Evolutionary conservation across 108 stramenopile genomes (phyloP).

Genomic region (Cyclostephanos invisitatus): DNA sequence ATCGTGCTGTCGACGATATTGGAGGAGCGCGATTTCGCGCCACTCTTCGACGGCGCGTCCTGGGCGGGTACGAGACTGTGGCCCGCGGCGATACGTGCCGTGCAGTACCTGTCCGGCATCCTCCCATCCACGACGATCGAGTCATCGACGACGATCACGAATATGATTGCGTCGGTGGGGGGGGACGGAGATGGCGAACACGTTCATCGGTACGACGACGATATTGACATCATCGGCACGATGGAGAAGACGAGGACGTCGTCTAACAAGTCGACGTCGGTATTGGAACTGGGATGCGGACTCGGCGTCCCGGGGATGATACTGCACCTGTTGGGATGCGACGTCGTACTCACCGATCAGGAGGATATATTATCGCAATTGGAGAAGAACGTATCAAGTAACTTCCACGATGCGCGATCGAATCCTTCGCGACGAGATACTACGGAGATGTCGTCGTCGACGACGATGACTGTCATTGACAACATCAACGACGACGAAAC

Average conservation of each 20-base stretch:
- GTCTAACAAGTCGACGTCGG: constrained; percentile 8
- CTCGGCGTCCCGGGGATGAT: constrained; percentile 87
- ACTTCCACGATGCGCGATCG: constrained; percentile 45
- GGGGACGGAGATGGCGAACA: neutral
- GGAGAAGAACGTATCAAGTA: constrained; percentile 49
- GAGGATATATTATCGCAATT: constrained; percentile 69
- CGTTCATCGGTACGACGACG: neutral
- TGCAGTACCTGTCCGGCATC: constrained; percentile 58
- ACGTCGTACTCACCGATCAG: constrained; percentile 73
- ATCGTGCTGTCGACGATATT: constrained; percentile 64
- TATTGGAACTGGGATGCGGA: constrained; percentile 85
- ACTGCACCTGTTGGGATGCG: constrained; percentile 44
- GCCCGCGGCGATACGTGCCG: constrained; percentile 71
- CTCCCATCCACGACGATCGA: neutral
- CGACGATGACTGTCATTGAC: neutral
- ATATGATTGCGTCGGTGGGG: no score
- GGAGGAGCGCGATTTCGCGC: constrained; percentile 65
- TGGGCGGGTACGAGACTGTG: constrained; percentile 90
- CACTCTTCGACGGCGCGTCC: constrained; percentile 80
- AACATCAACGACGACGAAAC: constrained; percentile 12
- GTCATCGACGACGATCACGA: constrained; percentile 4
- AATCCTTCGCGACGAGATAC: neutral
- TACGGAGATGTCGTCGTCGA: constrained; percentile 2
- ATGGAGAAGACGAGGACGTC: constrained; percentile 4
- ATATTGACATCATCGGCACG: neutral